These are phyloP conservation scores for Lepidium didymum DNA, from an alignment of 345 rosid genomes.

Conservation along the genomic window DNA sequence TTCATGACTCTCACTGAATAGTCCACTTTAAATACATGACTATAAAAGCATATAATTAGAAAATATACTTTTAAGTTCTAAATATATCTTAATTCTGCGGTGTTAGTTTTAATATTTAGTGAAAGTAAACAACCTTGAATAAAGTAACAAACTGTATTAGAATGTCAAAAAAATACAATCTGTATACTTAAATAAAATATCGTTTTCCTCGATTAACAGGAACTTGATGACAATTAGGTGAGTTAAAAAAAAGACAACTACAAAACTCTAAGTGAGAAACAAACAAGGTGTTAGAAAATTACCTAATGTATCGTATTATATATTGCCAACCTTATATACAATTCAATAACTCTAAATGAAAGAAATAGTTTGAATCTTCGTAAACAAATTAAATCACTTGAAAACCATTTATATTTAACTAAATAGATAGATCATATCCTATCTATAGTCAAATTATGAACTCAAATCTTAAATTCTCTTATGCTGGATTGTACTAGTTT, in stretches of 20 bases:
- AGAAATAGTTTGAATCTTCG: neutral
- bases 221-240: conserved; percentile 9
- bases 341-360: neutral
- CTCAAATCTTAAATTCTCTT: no score
- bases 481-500: no score
- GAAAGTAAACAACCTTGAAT: neutral
- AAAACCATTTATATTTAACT: neutral
- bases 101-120: neutral
- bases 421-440: no score
- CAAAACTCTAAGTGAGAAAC: conserved; percentile 14
- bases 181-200: neutral
- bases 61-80: neutral
- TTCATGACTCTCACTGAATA: neutral
- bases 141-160: neutral
- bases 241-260: conserved; percentile 16
- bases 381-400: neutral
- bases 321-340: neutral
- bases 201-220: neutral
- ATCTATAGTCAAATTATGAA: no score
- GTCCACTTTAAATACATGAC: neutral
- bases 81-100: neutral
- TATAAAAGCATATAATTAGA: neutral
- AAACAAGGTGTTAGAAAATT: neutral
- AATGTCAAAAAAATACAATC: neutral
- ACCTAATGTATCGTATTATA: neutral